Evolutionary conservation across 768 basidiomycete genomes (phyloP), one percentile per base, ranked within the genome.

Genomic region (Tephrocybe rancida): DNA sequence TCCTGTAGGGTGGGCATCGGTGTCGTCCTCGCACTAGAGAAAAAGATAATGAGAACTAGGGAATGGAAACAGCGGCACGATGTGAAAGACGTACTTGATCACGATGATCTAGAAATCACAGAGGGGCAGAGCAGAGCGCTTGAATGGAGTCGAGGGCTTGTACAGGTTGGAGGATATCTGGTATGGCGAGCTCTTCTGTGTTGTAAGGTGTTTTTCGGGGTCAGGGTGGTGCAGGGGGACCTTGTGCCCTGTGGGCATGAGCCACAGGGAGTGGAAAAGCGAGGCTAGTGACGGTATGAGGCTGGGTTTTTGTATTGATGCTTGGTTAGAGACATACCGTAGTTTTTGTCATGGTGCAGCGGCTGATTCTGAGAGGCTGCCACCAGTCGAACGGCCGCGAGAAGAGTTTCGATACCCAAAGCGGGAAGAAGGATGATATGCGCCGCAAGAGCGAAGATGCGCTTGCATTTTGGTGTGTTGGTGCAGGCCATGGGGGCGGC

Each of bases 71-170:
- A 2, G 10, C 22, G 22, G 37, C 6, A n/a, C 5, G 3, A 45
- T n/a, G 37, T 18, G 19, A 8, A 43, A 55, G 44, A 18, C 26
- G 18, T 54, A 96, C 95, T 95, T 84, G 52, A 98, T 78, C 2
- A 95, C 88, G 1, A 91, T 90, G 18, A 97, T 71, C 46, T 86
- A 80, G 69, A 93, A 98, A 69, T 97, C 93, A 2, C 95, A 93
- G 1, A 79, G 76, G 5, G 87, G 85, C 5, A 88, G 90, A 1
- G 81, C 72, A 0, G 84, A 88, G 72, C 87, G 92, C 65, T 83
- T 87, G 73, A 86, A 96, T 7, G 89, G 78, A 0, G 92, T 92
- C 6, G 84, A 85, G 2, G 96, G 96, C 64, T 96, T 97, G 74
- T 95, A 96, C 3, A 93, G 75, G 63, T 97, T 88, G 69, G 79